Evolutionary conservation across 768 basidiomycete genomes (phyloP), one percentile per base, ranked within the genome.

Genomic region (Rossbeevera mucosa): DNA sequence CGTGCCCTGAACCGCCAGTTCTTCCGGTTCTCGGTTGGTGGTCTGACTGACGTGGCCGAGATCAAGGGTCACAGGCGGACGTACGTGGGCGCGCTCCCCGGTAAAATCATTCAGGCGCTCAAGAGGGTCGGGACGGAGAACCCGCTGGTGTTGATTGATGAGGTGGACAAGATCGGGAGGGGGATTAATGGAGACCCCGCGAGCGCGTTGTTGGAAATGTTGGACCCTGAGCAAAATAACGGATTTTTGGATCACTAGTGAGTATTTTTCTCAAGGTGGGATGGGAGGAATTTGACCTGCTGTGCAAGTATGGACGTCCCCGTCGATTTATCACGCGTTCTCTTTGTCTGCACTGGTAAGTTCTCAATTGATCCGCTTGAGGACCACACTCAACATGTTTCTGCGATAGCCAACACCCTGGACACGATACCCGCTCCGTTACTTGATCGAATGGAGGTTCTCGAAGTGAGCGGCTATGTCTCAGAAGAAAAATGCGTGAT

Each of bases 51-150:
- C 67, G 94, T 98, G 1, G 96, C 96, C 50, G 96, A 98, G 78
- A 97, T 99, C 64, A 98, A 98, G 72, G 96, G 96, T 1, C 96
- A 99, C 65, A 74, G 96, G 62, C 76, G 96, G 66, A 99, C 95
- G n/a, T 98, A 96, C 65, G 91, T 94, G 48, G 91, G 89, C 48
- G 94, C 93, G 0, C 76, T 96, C 40, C 94, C 94, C 0, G 93
- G 94, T 30, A 96, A 95, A 77, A 92, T 94, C 53, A 91, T 95
- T 50, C 92, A 95, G 64, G 94, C 94, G 0, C 71, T 95, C 56
- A 95, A 94, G 72, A 82, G 92, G 30, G 91, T 94, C 22, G 90
- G 91, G 12, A 93, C 91, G 14, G 92, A 94, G 71, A 96, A 96
- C 65, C 94, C 94, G 0, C 76, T 97, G 14, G 91, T 97, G 12